Evolutionary conservation across 345 rosid species (phyloP), one percentile per base, ranked within the genome.

Genomic region (Populus euphratica): DNA sequence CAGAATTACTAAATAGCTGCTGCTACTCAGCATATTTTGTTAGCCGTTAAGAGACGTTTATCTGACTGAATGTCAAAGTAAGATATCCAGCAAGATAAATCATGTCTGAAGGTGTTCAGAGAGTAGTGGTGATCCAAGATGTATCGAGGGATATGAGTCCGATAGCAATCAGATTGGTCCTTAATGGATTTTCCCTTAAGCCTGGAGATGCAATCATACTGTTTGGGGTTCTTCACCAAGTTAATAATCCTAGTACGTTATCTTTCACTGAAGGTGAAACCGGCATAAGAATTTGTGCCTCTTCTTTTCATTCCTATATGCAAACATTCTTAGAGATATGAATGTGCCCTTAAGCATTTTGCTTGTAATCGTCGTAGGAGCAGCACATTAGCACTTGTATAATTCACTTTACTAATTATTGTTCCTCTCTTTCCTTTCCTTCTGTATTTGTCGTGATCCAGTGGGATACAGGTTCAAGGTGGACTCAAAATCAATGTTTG

Each of bases 221-320:
- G n/a, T 66, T 85, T 2, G 87, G 82, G 69, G 79, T 87, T 76
- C 83, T 91, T 77, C 91, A 83, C 83, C 92, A 88, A 88, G 83
- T 89, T 88, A 85, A 73, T 87, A 91, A 79, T 76, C 94, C 92
- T 75, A 88, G 89, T 85, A 88, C 71, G 90, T 88, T 89, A 63
- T 82, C 88, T 80, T 80, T 82, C 84, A 77, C 54, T 65, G 59
- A 72, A 76, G 79, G 85, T 83, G 76, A 79, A 29, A 81, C 77
- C 76, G 79, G 50, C 7, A 82, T 81, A 79, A 84, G 87, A 73
- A 33, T 82, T 81, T 27, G 5, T 68, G 49, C 66, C 41, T 70
- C 33, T 78, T 54, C 47, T 52, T 39, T 2, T 29, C 5, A 23
- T 43, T 47, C 56, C 47, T 31, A 67, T 35, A 67, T 7, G 36